Evolutionary conservation across 345 rosid genomes (phyloP), one percentile per base, ranked within the genome.

Genomic region (Diplotaxis tenuifolia): DNA sequence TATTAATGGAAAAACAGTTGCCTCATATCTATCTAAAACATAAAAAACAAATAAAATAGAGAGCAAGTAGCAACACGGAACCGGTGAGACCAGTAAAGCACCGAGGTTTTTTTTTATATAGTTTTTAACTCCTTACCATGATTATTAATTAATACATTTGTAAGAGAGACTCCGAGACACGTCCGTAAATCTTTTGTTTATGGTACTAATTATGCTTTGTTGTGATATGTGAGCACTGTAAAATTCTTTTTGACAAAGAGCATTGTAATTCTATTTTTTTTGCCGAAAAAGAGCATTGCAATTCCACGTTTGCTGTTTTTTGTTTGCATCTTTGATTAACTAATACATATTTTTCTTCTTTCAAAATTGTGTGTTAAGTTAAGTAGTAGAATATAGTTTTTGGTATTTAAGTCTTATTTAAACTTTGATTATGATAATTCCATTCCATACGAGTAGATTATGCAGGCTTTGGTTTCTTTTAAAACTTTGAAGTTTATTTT

Each of bases 1-100:
- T 34, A 68, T 75, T 34, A 68, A 57, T 53, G 34, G 45, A 50
- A 40, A 47, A 60, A 49, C 29, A 42, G 4, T 15, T 67, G 60
- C 56, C 62, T 67, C 53, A 34, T 38, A 66, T 38, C 34, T 52
- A 57, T 65, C 67, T 6, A 65, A 55, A 29, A 6, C 40, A 16
- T 5, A 16, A 12, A 50, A 28, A 66, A 66, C 3, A 11, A 50
- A 50, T 1, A 19, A 31, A 18, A 2, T 45, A 15, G 20, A 45
- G 42, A 49, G 27, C 56, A 45, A 52, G 29, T 52, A 50, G 19
- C 69, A 45, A 31, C 16, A 12, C 14, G 49, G 16, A 40, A 40
- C 60, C 8, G 2, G 55, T 65, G 19, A 29, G 55, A 54, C 59
- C 15, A n/a, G n/a, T n/a, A n/a, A n/a, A n/a, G n/a, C n/a, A 9